Base-by-base conservation (phyloP, 192 early-diverging fungal species). In the Phycomyces blakesleeanus region DNA sequence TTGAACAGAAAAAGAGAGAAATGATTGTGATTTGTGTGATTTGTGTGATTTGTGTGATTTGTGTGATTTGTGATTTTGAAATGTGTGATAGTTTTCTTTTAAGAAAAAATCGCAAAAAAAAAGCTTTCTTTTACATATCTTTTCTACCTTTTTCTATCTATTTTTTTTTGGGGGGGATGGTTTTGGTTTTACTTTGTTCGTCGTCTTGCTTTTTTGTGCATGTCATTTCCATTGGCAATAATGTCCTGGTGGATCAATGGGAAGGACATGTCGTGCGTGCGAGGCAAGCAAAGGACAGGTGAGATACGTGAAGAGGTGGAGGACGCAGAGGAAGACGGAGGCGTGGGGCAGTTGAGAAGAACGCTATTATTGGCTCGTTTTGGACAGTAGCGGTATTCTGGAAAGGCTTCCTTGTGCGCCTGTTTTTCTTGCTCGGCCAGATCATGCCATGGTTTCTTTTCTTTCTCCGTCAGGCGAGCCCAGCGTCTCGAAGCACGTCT, bases 371-470 rank as follows among this genome's bases (percentile, higher is more conserved):
- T 63, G 16, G 67, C 39, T 26, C 71, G 59, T 26, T 66, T 66
- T 9, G 71, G 71, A 21, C 71, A 73, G 55, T 73, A 73, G 34
- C 71, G 71, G 21, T 73, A 73, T 55, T 73, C 71, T 37, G 71
- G 71, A 62, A 73, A 73, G 15, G 71, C 71, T 59, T 73, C 71
- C 47, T 66, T 62, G 25, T 73, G 71, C 16, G 71, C 71, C 22
- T 61, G 49, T 26, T 73, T 73, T 53, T 73, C 71, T 59, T 73
- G 71, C 29, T 73, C 71, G 5, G 71, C 71, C 21, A 73, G 40
- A 56, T 66, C 52, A 55, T 73, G 71, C 71, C 71, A 73, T n/a
- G 71, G 71, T 58, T 53, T 66, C 50, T 73, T 73, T 73, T 73
- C 65, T 26, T 63, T 67, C 42, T 73, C 71, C 15, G 71, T 53